Base-by-base conservation (phyloP, 2,329 filamentous ascomycete genomes). In the Ascochyta viciae-villosae region DNA sequence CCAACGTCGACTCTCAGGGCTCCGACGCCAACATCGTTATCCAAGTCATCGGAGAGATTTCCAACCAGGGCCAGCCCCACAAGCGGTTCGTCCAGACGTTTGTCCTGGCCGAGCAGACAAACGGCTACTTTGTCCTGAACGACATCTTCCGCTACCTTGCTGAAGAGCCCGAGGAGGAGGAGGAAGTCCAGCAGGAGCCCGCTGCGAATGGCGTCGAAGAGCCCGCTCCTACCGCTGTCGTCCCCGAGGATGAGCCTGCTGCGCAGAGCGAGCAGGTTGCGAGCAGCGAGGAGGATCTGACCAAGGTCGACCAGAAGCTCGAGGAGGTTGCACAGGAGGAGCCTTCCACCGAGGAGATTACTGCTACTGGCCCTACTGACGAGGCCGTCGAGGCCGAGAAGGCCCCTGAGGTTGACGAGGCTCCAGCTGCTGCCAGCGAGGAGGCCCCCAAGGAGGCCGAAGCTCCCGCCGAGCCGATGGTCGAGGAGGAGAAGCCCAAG, bases 71-170 rank as follows among this genome's bases (percentile, higher is more conserved):
- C 44, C 88, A 89, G 62, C 91, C 95, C 56, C 91, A 94, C 71
- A 93, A 91, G 82, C 97, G 97, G 78, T 99, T 99, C 73, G 90
- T 93, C 37, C 95, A 99, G 83, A 98, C 94, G 48, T 99, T 99
- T 69, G 91, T 99, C 61, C 90, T 99, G 61, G 95, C 95, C 44
- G 88, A 94, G 77, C 95, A 99, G 81, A 92, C 92, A 45, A 96
- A 94, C 54, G 95, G 95, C 62, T 99, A 98, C 83, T 99, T 96
- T 70, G 94, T 99, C 31, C 86, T 99, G 68, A 99, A 99, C 78
- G 95, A 99, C 74, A 96, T 99, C 75, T 92, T 98, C 82, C 87
- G 95, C 68, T 98, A 96, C 79, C 88, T 99, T 64, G 87, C 89
- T 63, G 91, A 95, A 60, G 90, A 94, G 68, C 84, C 84, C 38